Percentiles rank a stretch among this genome's conserved stretches.
Evolutionary conservation across 148 eudicot genomes (phyloP).

Genomic region (Silene uniflora): DNA sequence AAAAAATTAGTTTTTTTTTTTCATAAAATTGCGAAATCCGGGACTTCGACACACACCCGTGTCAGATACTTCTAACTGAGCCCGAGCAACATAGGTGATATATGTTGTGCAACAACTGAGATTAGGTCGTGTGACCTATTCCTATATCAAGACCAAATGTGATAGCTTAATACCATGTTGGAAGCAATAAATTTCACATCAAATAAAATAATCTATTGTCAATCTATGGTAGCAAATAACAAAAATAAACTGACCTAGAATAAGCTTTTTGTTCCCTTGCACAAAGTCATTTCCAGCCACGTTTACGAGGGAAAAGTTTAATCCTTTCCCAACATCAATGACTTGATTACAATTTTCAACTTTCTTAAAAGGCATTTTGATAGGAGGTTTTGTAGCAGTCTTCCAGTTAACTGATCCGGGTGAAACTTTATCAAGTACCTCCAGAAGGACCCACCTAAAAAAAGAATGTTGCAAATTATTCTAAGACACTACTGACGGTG

Average conservation of each 20-base stretch:
- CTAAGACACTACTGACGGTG: background rate
- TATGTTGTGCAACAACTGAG: too few species aligned
- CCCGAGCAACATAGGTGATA: too few species aligned
- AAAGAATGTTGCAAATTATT: background rate
- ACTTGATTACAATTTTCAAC: slow-evolving; percentile 92
- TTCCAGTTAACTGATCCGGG: slow-evolving; percentile 85
- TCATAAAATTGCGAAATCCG: too few species aligned
- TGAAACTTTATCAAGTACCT: slow-evolving; percentile 68
- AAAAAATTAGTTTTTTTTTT: too few species aligned
- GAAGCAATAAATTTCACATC: background rate
- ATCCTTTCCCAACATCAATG: slow-evolving; percentile 56
- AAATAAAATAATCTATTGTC: background rate
- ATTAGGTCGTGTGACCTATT: too few species aligned
- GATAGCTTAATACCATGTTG: too few species aligned
- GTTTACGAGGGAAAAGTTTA: slow-evolving; percentile 78
- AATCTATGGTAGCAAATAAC: background rate
- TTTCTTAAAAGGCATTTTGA: slow-evolving; percentile 76
- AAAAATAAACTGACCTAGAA: slow-evolving; percentile 46
- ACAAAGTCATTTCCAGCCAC: slow-evolving; percentile 78
- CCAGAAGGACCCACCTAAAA: slow-evolving; percentile 70
- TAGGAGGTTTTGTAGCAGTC: slow-evolving; percentile 70
- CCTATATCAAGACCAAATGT: too few species aligned
- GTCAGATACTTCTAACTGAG: too few species aligned
- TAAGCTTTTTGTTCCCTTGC: slow-evolving; percentile 82
- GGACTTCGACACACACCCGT: too few species aligned